phyloP scores from a whole-genome alignment of 2,329 filamentous ascomycete genomes.

The Plenodomus biglobosus region DNA sequence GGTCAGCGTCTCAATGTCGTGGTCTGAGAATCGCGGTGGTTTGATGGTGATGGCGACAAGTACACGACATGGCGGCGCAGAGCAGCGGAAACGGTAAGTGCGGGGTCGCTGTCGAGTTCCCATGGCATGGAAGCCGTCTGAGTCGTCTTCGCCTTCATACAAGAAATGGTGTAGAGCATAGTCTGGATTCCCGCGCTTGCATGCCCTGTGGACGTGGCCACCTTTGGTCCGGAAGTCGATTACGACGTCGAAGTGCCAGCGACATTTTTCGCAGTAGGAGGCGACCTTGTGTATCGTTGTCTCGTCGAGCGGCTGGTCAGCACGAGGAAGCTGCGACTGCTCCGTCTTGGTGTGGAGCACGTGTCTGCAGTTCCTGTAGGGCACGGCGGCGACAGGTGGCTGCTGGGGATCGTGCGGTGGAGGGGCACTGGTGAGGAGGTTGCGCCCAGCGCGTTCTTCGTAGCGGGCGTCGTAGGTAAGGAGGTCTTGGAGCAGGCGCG shows the following conservation, averaged over 20 bases:
- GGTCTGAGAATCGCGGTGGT: conserved; percentile 54
- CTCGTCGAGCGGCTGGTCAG: conserved; percentile 44
- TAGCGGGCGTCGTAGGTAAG: conserved; percentile 53
- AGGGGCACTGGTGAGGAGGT: conserved; percentile 61
- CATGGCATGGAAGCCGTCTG: conserved; percentile 10
- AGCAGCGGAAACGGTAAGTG: conserved; percentile 58
- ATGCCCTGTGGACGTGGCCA: conserved; percentile 42
- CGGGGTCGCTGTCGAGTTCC: conserved; percentile 22
- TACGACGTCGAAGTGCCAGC: conserved; percentile 61
- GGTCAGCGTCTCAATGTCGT: conserved; percentile 56
- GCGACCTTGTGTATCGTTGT: conserved; percentile 58
- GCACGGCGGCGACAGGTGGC: conserved; percentile 38
- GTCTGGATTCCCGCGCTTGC: conserved; percentile 47
- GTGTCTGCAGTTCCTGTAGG: conserved; percentile 58
- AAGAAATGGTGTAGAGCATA: conserved; percentile 65
- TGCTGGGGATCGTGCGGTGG: conserved; percentile 52
- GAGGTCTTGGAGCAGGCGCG: conserved; percentile 55
- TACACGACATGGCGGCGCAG: conserved; percentile 58
- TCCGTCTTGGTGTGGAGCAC: conserved; percentile 58
- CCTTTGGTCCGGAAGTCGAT: conserved; percentile 54
- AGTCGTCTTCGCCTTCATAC: conserved; percentile 23
- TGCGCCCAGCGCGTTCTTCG: conserved; percentile 51
- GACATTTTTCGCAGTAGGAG: conserved; percentile 63
- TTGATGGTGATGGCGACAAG: conserved; percentile 56
- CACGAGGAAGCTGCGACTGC: conserved; percentile 54